phyloP scores from a whole-genome alignment of 169 alveolate genomes.

The Amoebophrya sp. region DNA sequence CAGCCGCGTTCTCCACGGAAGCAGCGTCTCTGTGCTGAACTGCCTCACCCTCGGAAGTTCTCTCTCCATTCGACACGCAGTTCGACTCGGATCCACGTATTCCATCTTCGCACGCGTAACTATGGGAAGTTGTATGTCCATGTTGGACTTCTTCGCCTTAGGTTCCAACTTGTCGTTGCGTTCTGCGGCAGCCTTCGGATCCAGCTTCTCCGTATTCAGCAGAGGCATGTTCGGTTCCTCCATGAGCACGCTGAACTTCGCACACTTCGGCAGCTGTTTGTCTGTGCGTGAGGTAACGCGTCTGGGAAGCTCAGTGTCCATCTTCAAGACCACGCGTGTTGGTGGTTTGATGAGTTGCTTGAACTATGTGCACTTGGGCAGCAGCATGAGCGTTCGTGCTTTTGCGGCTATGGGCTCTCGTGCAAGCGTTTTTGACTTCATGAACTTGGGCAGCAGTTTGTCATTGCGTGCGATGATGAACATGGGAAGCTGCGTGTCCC shows the following conservation, averaged over 20 bases:
- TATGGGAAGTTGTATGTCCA: background rate
- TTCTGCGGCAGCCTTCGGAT: background rate
- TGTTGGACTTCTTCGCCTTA: background rate
- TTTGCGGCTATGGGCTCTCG: background rate
- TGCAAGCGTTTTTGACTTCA: background rate
- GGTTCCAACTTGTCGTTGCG: slow-evolving; percentile 22
- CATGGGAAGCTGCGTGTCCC: too few relatives aligned
- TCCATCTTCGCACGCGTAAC: background rate
- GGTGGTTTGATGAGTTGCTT: background rate
- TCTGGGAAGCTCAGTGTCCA: background rate
- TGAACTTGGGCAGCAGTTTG: background rate
- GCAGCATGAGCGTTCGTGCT: background rate
- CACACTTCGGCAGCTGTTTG: background rate
- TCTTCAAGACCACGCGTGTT: background rate
- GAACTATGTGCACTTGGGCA: background rate
- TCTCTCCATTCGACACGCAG: background rate
- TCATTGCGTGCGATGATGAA: too few relatives aligned
- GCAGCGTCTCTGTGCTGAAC: background rate
- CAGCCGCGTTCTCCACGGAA: slow-evolving; percentile 19
- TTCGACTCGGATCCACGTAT: background rate
- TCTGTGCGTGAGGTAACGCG: background rate
- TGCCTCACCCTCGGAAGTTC: background rate
- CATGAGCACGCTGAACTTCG: background rate
- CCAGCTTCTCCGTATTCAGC: background rate
- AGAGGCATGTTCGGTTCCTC: background rate